phyloP scores from a whole-genome alignment of 306 rosid genomes.

The Carpinus fangiana region DNA sequence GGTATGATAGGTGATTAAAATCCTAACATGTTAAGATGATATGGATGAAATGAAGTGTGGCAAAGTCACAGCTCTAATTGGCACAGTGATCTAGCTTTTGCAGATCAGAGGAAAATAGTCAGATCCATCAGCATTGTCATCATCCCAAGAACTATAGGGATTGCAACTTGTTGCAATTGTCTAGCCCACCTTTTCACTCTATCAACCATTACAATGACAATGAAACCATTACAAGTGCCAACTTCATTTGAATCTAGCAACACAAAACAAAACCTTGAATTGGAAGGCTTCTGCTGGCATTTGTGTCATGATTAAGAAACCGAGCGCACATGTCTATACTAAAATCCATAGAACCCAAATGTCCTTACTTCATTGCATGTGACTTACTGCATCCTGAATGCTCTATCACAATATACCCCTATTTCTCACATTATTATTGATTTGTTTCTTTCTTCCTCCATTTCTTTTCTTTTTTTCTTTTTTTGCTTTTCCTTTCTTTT shows the following conservation, averaged over 20 bases:
- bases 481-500: background rate
- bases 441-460: background rate
- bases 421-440: background rate
- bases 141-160: background rate
- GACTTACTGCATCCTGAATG: conserved; percentile 11
- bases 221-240: background rate
- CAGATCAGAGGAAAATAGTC: background rate
- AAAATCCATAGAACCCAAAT: conserved; percentile 4
- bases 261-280: background rate
- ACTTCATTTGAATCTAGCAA: background rate
- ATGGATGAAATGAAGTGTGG: background rate
- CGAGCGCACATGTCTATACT: background rate
- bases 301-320: background rate
- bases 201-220: background rate
- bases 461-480: too few relatives aligned
- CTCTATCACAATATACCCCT: conserved; percentile 9
- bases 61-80: background rate
- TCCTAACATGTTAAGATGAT: background rate
- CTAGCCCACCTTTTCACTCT: background rate
- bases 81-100: background rate
- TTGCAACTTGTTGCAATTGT: background rate
- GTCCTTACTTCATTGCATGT: conserved; percentile 7
- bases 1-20: background rate
- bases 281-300: background rate
- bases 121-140: background rate